phyloP scores from a whole-genome alignment of 108 stramenopile genomes.

The Cyclostephanos tholiformis region DNA sequence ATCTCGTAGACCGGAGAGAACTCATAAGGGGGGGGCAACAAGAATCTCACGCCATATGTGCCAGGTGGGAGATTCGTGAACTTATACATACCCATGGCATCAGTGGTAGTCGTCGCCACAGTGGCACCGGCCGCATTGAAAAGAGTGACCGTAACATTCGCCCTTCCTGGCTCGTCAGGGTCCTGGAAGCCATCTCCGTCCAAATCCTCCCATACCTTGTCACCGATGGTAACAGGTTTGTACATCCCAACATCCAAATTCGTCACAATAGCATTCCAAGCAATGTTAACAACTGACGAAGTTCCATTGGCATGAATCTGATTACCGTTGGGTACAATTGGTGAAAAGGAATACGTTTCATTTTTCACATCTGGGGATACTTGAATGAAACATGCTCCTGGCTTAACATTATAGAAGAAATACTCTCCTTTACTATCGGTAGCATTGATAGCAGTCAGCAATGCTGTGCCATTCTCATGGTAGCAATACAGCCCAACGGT shows the following conservation, averaged over 20 bases:
- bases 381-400: slow-evolving; percentile 20
- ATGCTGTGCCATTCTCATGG: slow-evolving; percentile 9
- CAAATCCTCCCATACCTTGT: slow-evolving; percentile 51
- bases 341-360: slow-evolving; percentile 25
- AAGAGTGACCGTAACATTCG: background rate
- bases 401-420: slow-evolving; percentile 13
- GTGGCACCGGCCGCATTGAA: slow-evolving; percentile 18
- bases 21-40: slow-evolving; percentile 22
- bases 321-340: slow-evolving; percentile 36
- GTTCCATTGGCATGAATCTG: slow-evolving; percentile 34
- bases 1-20: slow-evolving; percentile 19
- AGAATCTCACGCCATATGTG: slow-evolving; percentile 24
- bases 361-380: background rate
- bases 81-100: slow-evolving; percentile 24
- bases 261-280: slow-evolving; percentile 9
- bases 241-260: slow-evolving; percentile 38
- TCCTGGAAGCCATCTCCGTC: slow-evolving; percentile 29
- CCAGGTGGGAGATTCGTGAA: slow-evolving; percentile 32
- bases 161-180: slow-evolving; percentile 3
- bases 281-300: slow-evolving; percentile 23
- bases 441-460: slow-evolving; percentile 6
- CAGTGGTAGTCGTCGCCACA: slow-evolving; percentile 26
- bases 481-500: slow-evolving; percentile 22
- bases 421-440: slow-evolving; percentile 28
- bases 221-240: slow-evolving; percentile 34